phyloP scores from a whole-genome alignment of 345 rosid genomes.

The Arabidopsis arenosa region DNA sequence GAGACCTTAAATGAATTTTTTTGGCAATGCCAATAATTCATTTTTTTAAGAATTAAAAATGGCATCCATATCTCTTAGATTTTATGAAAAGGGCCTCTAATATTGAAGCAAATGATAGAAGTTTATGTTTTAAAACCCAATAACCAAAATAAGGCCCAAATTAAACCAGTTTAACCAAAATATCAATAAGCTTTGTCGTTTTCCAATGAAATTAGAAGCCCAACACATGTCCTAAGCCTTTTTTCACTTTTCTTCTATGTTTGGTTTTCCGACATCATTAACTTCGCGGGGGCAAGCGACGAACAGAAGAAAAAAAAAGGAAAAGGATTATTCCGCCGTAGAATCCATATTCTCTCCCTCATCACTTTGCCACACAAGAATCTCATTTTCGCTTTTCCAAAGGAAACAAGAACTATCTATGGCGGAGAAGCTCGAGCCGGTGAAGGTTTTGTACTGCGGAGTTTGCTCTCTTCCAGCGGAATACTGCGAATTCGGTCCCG shows the following conservation, averaged over 20 bases:
- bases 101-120: background rate
- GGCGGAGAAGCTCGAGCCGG: constrained; percentile 82
- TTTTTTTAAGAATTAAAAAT: background rate
- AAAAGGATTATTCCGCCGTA: constrained; percentile 11
- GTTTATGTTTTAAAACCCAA: background rate
- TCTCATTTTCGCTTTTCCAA: background rate
- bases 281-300: constrained; percentile 16
- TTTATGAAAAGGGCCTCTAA: background rate
- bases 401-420: constrained; percentile 34
- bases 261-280: constrained; percentile 30
- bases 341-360: constrained; percentile 14
- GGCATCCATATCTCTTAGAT: no score
- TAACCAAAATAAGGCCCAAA: constrained; percentile 22
- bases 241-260: constrained; percentile 6
- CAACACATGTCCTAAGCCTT: constrained; percentile 27
- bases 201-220: background rate
- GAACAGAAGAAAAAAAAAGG: background rate
- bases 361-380: constrained; percentile 5
- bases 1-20: no score
- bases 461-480: constrained; percentile 86
- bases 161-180: background rate
- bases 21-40: background rate
- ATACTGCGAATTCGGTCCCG: constrained; percentile 95
- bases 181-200: background rate
- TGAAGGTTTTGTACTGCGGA: constrained; percentile 72